A percentile compares a stretch with the other conserved stretches of the same genome.
These are phyloP conservation scores for Trichopus zeylanicus DNA, from an alignment of 116 monocot species.

Conservation along the genomic window DNA sequence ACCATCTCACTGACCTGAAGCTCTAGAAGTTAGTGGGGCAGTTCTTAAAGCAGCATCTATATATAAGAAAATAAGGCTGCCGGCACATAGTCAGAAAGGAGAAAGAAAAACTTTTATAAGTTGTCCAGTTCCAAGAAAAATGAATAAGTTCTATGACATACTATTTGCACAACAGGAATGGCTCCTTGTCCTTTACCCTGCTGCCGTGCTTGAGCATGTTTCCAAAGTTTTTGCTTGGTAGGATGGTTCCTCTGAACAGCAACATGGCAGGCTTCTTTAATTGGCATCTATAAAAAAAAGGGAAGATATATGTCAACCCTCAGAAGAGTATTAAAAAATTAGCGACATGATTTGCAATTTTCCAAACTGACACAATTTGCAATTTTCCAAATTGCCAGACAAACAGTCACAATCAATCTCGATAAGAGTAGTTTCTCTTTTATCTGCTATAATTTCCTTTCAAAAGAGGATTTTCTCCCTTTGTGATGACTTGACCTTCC, in stretches of 20 bases:
- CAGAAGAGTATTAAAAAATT: not conserved
- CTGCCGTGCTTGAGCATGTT: conserved; percentile 82
- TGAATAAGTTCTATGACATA: conserved; percentile 31
- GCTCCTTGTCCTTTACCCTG: conserved; percentile 60
- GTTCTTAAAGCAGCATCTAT: too few species aligned
- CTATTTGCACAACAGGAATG: conserved; percentile 82
- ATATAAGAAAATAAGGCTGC: not conserved
- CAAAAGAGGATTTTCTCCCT: too few species aligned
- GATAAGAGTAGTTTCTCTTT: too few species aligned
- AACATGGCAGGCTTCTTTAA: conserved; percentile 82
- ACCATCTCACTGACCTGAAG: too few species aligned
- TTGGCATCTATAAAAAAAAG: conserved; percentile 48
- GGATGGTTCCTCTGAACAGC: conserved; percentile 89
- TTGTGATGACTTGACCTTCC: too few species aligned
- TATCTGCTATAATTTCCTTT: too few species aligned
- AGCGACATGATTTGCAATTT: not conserved
- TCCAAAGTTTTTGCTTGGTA: conserved; percentile 85
- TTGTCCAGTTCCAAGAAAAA: too few species aligned
- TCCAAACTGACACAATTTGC: too few species aligned
- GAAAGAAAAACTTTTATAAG: not conserved
- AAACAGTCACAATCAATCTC: too few species aligned
- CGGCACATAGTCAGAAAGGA: not conserved
- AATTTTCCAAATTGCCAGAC: too few species aligned
- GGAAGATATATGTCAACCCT: not conserved
- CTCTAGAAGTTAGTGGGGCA: too few species aligned